Evolutionary conservation across 2,329 filamentous ascomycete genomes (phyloP), one percentile per base, ranked within the genome.

Genomic region (Thielaviopsis euricoi): DNA sequence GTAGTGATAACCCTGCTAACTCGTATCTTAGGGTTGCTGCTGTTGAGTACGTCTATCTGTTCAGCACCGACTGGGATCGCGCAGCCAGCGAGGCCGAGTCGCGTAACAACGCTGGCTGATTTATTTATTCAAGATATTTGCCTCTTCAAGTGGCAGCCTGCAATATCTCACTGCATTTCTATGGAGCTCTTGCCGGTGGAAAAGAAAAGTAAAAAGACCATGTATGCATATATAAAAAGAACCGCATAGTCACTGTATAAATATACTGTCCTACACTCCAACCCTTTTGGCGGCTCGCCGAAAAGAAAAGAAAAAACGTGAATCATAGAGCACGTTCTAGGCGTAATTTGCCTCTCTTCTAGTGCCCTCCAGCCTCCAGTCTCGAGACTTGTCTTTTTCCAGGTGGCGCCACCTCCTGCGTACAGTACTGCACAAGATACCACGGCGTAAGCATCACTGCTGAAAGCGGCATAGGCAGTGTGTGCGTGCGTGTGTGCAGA

Each of bases 41-140:
- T 6, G 74, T 79, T 19, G 79, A 82, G 63, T 81, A 78, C 61
- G 68, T 68, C 25, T 81, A 77, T 53, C 71, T 79, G 1, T 70
- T 72, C 58, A 64, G 67, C n/a, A 76, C 73, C 7, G 74, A 81
- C 63, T 81, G 78, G 78, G 67, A 79, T 52, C 67, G 70, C 53
- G 76, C 77, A 0, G 78, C 74, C 1, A 69, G 67, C 10, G 79
- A 82, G 62, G 78, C 78, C 1, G 76, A 77, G 53, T 63, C 67
- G 55, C 71, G 78, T 60, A 81, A 80, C 58, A 71, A 71, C 3
- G 69, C 71, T 43, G 73, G 71, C 48, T 77, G 64, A 69, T 29
- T 25, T 48, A 17, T 19, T 19, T 48, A n/a, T 19, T 9, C 1
- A 48, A 21, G n/a, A 2, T 17, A 43, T 33, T 33, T 33, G 29